Conservation (phyloP, 2,329 filamentous ascomycete genomes). For the Cercospora canescens region DNA sequence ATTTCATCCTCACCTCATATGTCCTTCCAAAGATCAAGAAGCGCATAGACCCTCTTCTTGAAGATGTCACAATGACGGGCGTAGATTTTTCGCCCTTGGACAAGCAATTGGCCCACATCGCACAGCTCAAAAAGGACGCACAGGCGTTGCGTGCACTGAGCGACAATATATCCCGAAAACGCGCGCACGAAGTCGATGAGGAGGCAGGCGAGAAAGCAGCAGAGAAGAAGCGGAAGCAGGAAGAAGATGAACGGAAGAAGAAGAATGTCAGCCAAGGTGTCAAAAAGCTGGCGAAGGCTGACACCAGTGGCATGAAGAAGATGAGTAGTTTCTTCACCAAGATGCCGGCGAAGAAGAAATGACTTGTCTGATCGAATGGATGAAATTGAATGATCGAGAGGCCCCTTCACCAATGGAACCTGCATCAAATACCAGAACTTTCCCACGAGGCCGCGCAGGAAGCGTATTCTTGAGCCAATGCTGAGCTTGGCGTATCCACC, state of each 20-base stretch:
- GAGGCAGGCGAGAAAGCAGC: conserved; percentile 60
- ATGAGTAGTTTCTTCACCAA: conserved; percentile 92
- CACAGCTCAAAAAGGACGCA: conserved; percentile 69
- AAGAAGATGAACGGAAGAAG: conserved; percentile 85
- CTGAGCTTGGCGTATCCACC: neutral
- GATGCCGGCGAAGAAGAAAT: conserved; percentile 27
- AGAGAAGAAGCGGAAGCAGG: conserved; percentile 78
- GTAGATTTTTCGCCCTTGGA: conserved; percentile 72
- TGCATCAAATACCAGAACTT: neutral
- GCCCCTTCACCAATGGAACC: neutral
- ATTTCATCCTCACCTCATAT: conserved; percentile 66
- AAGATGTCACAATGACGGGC: conserved; percentile 24
- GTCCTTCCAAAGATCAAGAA: conserved; percentile 49
- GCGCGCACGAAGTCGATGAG: conserved; percentile 58
- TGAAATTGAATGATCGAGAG: neutral
- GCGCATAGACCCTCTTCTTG: conserved; percentile 48
- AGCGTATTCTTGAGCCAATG: neutral
- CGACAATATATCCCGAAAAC: conserved; percentile 69
- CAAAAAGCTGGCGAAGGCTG: conserved; percentile 81
- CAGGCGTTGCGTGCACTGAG: conserved; percentile 65
- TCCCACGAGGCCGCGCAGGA: neutral
- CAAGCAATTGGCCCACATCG: conserved; percentile 66
- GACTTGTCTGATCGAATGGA: too few relatives aligned
- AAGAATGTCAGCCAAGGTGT: conserved; percentile 78
- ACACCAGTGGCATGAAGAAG: conserved; percentile 94